A percentile compares a stretch with the other conserved stretches of the same genome.
phyloP scores from a whole-genome alignment of 2,329 filamentous ascomycete species.

The Apiospora hydei region DNA sequence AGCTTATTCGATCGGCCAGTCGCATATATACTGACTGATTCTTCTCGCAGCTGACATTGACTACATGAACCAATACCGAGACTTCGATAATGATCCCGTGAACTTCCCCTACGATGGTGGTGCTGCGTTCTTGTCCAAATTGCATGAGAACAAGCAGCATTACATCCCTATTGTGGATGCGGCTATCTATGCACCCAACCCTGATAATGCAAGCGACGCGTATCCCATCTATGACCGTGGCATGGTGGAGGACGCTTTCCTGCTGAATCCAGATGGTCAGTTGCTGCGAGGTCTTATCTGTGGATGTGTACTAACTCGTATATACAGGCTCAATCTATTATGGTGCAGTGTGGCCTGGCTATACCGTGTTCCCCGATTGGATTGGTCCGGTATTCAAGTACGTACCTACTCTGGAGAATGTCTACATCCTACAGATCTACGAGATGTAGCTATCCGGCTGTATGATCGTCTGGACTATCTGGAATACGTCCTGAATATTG shows the following conservation, averaged over 20 bases:
- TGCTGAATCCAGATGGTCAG: slow-evolving; percentile 63
- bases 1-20: slow-evolving; percentile 40
- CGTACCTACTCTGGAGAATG: background rate
- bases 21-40: slow-evolving; percentile 46
- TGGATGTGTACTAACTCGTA: background rate
- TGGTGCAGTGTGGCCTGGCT: slow-evolving; percentile 78
- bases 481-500: background rate
- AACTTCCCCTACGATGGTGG: slow-evolving; percentile 66
- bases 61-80: slow-evolving; percentile 69
- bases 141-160: slow-evolving; percentile 71
- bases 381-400: slow-evolving; percentile 63
- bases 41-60: slow-evolving; percentile 68
- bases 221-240: slow-evolving; percentile 70
- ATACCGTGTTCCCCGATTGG: slow-evolving; percentile 77
- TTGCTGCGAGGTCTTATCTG: background rate
- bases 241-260: slow-evolving; percentile 57
- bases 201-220: slow-evolving; percentile 69
- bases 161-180: slow-evolving; percentile 80
- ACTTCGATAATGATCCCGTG: slow-evolving; percentile 68
- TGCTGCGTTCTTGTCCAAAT: slow-evolving; percentile 63
- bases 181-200: slow-evolving; percentile 74
- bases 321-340: slow-evolving; percentile 52
- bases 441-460: background rate
- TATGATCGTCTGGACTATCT: background rate
- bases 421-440: background rate